Percentiles rank a stretch among this genome's conserved stretches.
Evolutionary conservation across 441 rosid species (phyloP).

Genomic region (Adansonia rubrostipa): DNA sequence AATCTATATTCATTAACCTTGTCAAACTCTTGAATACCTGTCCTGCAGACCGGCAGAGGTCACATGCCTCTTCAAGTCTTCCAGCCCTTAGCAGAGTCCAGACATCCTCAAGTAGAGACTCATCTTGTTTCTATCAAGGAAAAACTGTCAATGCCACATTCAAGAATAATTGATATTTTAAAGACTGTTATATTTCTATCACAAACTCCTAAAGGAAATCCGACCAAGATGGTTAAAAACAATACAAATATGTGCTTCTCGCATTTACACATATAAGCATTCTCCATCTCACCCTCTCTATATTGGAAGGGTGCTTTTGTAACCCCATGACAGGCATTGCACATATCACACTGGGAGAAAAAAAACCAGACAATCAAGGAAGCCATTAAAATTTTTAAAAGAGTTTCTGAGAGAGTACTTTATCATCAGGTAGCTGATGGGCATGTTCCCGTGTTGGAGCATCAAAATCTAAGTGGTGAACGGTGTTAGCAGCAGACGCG

Average conservation of each 20-base stretch:
- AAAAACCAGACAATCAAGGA: conserved; percentile 15
- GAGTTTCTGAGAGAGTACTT: conserved; percentile 49
- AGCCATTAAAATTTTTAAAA: conserved; percentile 23
- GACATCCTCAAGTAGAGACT: conserved; percentile 92
- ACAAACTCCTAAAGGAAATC: conserved; percentile 4
- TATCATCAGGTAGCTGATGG: conserved; percentile 76
- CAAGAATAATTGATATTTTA: conserved; percentile 13
- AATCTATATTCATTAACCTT: conserved; percentile 19
- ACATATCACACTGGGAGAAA: conserved; percentile 16
- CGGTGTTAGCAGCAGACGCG: conserved; percentile 53
- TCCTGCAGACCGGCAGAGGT: conserved; percentile 94
- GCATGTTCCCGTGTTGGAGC: conserved; percentile 98
- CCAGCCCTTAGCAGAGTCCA: conserved; percentile 98
- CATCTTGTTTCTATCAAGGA: conserved; percentile 83
- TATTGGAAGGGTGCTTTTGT: not conserved
- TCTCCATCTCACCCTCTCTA: conserved; percentile 7
- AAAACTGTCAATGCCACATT: conserved; percentile 24
- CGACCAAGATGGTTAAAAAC: not conserved
- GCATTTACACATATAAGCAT: not conserved
- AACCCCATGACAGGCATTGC: not conserved
- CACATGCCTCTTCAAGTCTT: conserved; percentile 88
- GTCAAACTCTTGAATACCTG: conserved; percentile 59
- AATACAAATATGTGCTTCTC: not conserved
- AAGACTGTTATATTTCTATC: not conserved
- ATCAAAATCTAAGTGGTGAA: conserved; percentile 97